Base-by-base conservation (phyloP, 2,329 filamentous ascomycete species). In the Penicillium digitatum region DNA sequence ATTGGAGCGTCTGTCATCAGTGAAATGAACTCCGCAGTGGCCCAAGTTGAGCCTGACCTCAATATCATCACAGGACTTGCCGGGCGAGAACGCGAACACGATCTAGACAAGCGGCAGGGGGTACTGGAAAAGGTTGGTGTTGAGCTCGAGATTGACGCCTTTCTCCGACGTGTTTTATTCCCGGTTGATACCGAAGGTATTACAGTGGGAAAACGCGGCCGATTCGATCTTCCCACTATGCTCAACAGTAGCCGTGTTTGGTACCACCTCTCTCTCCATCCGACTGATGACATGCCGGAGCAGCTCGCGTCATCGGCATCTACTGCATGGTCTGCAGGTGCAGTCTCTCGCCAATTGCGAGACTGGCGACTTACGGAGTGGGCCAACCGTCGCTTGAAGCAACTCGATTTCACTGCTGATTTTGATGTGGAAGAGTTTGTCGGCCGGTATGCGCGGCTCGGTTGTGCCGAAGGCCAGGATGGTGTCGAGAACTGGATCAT, bases 331-430 rank as follows among this genome's bases (percentile, higher is more conserved):
- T 96, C 93, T 46, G 94, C 94, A 1, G 91, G 90, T 24, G 87
- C 89, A 2, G 88, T 99, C 0, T 99, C 94, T 2, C 87, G 91
- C 55, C 94, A 99, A 72, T 82, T 99, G 18, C 89, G 94, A 18
- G 84, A 91, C 3, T 99, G 94, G 93, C 85, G 94, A 66, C 79
- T 99, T 16, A 88, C 94, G 0, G 94, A 99, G 72, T 99, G 94
- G 94, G 90, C 92, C 1, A 99, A 97, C 69, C 86, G 93, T 53
- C 85, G 94, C 47, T 95, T 92, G 71, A 90, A 90, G 70, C 86
- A 88, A 65, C 84, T 97, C 2, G 94, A 99, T 70, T 99, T 95
- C 73, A 99, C 94, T 0, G 90, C 92, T 1, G 94, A 99, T 68
- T 99, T 97, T 63, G 94, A 99, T 66, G 78, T 92, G 5, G 90